Percentiles rank a stretch among this genome's conserved stretches.
These are phyloP conservation scores for Zea luxurians DNA, from an alignment of 176 grass and related monocot genomes.

Conservation along the genomic window DNA sequence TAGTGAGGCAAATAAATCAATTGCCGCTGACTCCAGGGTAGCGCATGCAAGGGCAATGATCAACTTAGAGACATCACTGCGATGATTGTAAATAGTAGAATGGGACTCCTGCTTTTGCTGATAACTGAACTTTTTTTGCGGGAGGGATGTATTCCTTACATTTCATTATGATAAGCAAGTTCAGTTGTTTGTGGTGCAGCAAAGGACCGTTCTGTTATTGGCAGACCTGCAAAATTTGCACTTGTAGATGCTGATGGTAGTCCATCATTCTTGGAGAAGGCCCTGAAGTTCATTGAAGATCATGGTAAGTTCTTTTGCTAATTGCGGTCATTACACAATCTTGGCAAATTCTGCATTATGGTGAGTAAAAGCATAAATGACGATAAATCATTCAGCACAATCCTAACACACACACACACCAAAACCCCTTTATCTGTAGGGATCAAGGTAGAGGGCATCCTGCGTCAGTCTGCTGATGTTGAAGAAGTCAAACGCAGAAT, in stretches of 20 bases:
- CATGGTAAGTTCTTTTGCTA: slow-evolving; percentile 57
- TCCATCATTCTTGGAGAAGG: slow-evolving; percentile 95
- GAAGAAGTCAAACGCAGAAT: slow-evolving; percentile 98
- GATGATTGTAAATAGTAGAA: not conserved
- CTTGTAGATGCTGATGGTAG: slow-evolving; percentile 80
- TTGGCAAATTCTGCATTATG: not conserved
- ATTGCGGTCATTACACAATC: slow-evolving; percentile 14
- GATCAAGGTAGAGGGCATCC: slow-evolving; percentile 91
- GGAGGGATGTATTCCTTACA: slow-evolving; percentile 17
- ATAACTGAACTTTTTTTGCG: not conserved
- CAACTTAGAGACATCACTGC: not conserved
- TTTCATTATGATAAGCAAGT: slow-evolving; percentile 36
- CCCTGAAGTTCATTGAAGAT: slow-evolving; percentile 91
- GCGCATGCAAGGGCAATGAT: not conserved
- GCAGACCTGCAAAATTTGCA: slow-evolving; percentile 66
- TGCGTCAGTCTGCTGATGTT: slow-evolving; percentile 98
- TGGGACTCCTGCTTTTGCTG: not conserved
- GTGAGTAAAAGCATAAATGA: not conserved
- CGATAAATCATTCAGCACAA: not conserved
- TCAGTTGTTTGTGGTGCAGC: slow-evolving; percentile 44
- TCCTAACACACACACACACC: not conserved
- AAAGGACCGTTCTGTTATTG: slow-evolving; percentile 70
- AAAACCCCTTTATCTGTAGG: slow-evolving; percentile 48
- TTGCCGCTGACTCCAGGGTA: not conserved
- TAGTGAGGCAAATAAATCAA: not conserved